phyloP scores from a whole-genome alignment of 495 filamentous ascomycete genomes.

The Tuber indicum region DNA sequence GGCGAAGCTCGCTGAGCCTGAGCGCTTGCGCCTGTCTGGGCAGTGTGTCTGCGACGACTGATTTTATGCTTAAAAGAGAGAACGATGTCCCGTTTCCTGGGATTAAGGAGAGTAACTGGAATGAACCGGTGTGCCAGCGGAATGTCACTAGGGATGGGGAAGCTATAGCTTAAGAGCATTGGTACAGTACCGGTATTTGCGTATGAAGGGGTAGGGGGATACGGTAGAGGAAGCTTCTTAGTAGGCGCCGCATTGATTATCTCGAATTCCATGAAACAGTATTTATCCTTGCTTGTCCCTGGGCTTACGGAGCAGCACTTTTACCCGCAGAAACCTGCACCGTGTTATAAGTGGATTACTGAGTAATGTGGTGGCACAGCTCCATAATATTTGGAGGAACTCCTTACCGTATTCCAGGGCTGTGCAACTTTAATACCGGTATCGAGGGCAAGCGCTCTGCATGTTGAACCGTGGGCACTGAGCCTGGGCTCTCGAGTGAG shows the following conservation, averaged over 20 bases:
- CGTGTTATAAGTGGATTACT: neutral
- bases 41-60: neutral
- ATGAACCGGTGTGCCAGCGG: neutral
- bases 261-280: neutral
- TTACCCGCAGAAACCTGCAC: neutral
- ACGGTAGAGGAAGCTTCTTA: neutral
- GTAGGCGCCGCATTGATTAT: slow-evolving; percentile 1
- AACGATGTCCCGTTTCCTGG: neutral
- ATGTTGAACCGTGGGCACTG: neutral
- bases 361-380: neutral
- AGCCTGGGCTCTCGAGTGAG: neutral
- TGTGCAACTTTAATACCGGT: neutral
- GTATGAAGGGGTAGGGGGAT: neutral
- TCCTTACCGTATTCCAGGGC: neutral
- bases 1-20: neutral
- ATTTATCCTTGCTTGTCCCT: neutral
- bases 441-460: neutral
- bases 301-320: neutral
- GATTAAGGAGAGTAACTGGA: neutral
- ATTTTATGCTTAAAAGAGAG: neutral
- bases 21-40: neutral
- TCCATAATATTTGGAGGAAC: neutral
- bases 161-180: neutral
- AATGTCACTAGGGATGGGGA: neutral
- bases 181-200: neutral